phyloP scores from a whole-genome alignment of 352 stramenopile genomes.

The Phytopythium cucurbitacearum region DNA sequence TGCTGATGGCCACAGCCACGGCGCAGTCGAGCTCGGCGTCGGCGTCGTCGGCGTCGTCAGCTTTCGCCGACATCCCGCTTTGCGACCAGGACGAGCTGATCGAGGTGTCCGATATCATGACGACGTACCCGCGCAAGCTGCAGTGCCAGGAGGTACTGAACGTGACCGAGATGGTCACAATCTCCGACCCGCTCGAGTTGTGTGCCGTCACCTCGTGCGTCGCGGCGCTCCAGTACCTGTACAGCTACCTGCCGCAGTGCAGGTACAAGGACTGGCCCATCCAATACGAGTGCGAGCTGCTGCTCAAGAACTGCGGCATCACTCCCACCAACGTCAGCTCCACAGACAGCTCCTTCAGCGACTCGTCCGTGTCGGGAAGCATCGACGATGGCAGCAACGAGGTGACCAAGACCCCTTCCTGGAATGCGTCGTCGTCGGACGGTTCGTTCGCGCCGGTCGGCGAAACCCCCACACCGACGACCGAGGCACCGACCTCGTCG shows the following conservation, averaged over 20 bases:
- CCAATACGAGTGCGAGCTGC: slow-evolving; percentile 27
- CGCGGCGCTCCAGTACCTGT: slow-evolving; percentile 50
- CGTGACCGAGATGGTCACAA: slow-evolving; percentile 47
- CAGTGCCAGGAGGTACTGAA: slow-evolving; percentile 45
- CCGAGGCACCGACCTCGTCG: slow-evolving; percentile 11
- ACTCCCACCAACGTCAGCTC: slow-evolving; percentile 26
- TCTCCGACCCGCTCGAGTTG: slow-evolving; percentile 26
- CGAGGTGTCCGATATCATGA: slow-evolving; percentile 24
- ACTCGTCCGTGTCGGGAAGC: not conserved
- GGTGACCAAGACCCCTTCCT: slow-evolving; percentile 10
- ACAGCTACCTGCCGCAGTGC: slow-evolving; percentile 57
- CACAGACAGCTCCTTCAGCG: slow-evolving; percentile 8
- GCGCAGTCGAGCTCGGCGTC: slow-evolving; percentile 15
- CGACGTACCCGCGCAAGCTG: slow-evolving; percentile 45
- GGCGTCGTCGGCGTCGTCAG: slow-evolving; percentile 19
- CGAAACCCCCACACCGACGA: slow-evolving; percentile 25
- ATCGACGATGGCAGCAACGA: not conserved
- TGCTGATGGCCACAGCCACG: slow-evolving; percentile 9
- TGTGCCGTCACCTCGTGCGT: slow-evolving; percentile 43
- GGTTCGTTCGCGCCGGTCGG: slow-evolving; percentile 32
- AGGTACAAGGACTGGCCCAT: slow-evolving; percentile 48
- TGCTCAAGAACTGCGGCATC: slow-evolving; percentile 50
- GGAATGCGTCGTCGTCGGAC: slow-evolving; percentile 16
- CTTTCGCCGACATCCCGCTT: slow-evolving; percentile 31
- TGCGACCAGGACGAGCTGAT: slow-evolving; percentile 44